Conservation (phyloP, 495 filamentous ascomycete species). For the Geopyxis carbonaria region DNA sequence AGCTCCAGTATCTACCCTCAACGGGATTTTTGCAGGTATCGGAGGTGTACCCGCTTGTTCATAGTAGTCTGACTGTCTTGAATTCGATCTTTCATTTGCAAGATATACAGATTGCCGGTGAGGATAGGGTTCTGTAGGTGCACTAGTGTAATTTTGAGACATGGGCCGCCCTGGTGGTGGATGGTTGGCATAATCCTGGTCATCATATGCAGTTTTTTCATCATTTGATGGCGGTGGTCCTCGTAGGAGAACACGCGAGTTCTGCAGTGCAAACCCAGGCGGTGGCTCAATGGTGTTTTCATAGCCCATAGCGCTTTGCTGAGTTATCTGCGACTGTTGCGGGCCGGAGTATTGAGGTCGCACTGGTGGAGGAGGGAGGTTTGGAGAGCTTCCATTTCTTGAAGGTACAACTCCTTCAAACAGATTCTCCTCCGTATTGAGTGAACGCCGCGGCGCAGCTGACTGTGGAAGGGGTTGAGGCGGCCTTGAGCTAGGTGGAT, state of each 20-base stretch:
- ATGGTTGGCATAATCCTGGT: slow-evolving; percentile 16
- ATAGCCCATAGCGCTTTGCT: slow-evolving; percentile 17
- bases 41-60: too few species aligned
- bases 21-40: slow-evolving; percentile 20
- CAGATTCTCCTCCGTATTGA: slow-evolving; percentile 17
- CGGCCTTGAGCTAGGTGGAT: slow-evolving; percentile 21
- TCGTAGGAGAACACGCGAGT: slow-evolving; percentile 18
- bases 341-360: not conserved
- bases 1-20: slow-evolving; percentile 25
- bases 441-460: too few species aligned
- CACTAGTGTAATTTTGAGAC: slow-evolving; percentile 2
- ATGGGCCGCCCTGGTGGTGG: slow-evolving; percentile 9
- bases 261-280: slow-evolving; percentile 21
- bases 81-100: too few species aligned
- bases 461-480: slow-evolving; percentile 9
- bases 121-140: too few species aligned
- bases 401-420: slow-evolving; percentile 9
- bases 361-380: not conserved
- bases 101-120: too few species aligned
- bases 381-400: not conserved
- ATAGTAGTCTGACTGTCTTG: too few species aligned
- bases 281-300: slow-evolving; percentile 17
- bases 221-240: slow-evolving; percentile 19
- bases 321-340: slow-evolving; percentile 10
- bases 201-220: slow-evolving; percentile 15